Evolutionary conservation across 139 green algal species (phyloP), one percentile per base, ranked within the genome.

Genomic region (Chlamydomonas sp.): DNA sequence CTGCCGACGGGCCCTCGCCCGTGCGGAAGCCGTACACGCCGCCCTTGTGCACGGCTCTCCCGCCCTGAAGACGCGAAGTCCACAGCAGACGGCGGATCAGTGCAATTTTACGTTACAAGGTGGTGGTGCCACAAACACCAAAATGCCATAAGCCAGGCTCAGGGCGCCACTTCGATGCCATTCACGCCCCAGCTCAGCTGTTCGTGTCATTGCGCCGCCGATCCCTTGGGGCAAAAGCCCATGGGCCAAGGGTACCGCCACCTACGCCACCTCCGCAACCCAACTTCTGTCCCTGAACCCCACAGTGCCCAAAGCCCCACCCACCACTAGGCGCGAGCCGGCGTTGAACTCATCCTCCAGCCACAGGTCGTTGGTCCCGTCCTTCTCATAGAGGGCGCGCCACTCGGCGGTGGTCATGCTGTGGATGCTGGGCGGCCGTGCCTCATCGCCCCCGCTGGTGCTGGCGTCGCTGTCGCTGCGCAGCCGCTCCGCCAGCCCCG

Each of bases 261-360:
- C 31, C 31, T 49, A 49, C 31, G 31, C 31, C 31, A 49, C 31
- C 31, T 49, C 0, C 0, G 31, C 31, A 49, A 49, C 31, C 31
- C 31, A 49, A 49, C 31, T 49, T 49, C 31, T 49, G 31, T 49
- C 31, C 31, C 31, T 49, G 31, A 49, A 49, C 31, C 31, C 31
- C 31, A 49, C 31, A 49, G 31, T 49, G 77, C 58, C 18, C n/a
- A 77, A 76, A n/a, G 59, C 7, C 20, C 81, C 17, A 80, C 93
- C 85, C 79, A 98, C 96, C 83, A 96, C 77, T 0, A 98, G 88
- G 20, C 96, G 91, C 7, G 96, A 98, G 0, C 95, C 97, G 59
- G 96, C 91, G 82, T 98, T 99, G 92, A 98, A 99, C 86, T 99
- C 96, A n/a, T 99, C 97, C 88, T 99, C 93, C 16, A 98, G 81